Evolutionary conservation across 148 eudicot genomes (phyloP).

Genomic region (Oxyria digyna): DNA sequence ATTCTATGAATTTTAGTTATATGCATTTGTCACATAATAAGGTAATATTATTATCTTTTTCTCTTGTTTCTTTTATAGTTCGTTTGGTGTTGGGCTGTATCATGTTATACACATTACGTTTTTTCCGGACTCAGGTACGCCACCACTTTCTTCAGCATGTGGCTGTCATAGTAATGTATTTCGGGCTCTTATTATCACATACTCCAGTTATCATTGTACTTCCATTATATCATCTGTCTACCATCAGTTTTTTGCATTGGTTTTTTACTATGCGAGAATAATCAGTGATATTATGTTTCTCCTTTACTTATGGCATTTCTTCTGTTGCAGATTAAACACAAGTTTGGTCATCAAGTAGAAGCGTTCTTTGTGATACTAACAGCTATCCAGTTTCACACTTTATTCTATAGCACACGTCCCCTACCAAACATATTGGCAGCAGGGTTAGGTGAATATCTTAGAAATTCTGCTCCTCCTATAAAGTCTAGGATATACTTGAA

Average conservation of each 20-base stretch:
- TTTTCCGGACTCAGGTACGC: slow-evolving; percentile 72
- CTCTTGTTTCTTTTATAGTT: slow-evolving; percentile 28
- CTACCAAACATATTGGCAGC: slow-evolving; percentile 86
- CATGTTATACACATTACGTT: slow-evolving; percentile 52
- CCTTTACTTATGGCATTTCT: background rate
- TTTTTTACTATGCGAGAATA: background rate
- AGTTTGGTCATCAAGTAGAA: slow-evolving; percentile 87
- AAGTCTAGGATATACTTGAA: background rate
- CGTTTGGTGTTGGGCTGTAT: slow-evolving; percentile 75
- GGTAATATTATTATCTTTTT: background rate
- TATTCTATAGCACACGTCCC: slow-evolving; percentile 93
- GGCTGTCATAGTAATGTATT: background rate
- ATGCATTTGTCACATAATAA: background rate
- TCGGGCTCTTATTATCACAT: background rate
- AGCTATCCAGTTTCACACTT: slow-evolving; percentile 67
- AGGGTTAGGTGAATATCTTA: slow-evolving; percentile 62
- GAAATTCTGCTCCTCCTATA: background rate
- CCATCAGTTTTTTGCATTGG: background rate
- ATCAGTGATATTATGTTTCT: too few species aligned
- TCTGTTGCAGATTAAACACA: slow-evolving; percentile 51
- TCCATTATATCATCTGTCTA: background rate
- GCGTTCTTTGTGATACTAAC: slow-evolving; percentile 78
- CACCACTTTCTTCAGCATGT: background rate
- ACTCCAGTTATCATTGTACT: background rate
- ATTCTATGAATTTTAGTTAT: background rate